Conservation (phyloP, 2,329 filamentous ascomycete genomes). For the Fusarium piperis region DNA sequence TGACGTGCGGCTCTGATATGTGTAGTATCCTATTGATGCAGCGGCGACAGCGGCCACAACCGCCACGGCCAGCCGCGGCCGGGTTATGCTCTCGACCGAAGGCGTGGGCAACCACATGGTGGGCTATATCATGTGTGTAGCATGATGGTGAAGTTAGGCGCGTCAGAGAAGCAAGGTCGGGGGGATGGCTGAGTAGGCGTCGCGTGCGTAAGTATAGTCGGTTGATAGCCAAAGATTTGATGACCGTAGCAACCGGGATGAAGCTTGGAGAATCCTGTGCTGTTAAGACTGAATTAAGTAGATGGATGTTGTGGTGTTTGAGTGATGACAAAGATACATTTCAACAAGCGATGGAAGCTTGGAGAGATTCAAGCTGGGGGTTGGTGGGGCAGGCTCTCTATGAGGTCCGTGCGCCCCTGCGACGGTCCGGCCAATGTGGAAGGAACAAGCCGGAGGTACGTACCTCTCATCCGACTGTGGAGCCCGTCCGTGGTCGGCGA, state of each 20-base stretch:
- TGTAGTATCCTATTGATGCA: constrained; percentile 66
- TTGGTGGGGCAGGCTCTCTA: constrained; percentile 20
- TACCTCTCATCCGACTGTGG: constrained; percentile 24
- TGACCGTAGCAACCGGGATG: background rate
- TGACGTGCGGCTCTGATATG: constrained; percentile 56
- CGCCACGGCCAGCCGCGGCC: constrained; percentile 65
- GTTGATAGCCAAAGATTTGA: background rate
- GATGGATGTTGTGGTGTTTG: constrained; percentile 26
- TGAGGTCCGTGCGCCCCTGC: constrained; percentile 1
- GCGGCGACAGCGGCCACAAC: constrained; percentile 65
- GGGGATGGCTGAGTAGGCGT: background rate
- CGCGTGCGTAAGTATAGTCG: background rate
- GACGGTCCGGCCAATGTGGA: background rate
- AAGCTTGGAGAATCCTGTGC: background rate
- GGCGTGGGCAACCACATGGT: constrained; percentile 60
- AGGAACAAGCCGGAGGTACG: constrained; percentile 13
- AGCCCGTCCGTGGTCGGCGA: constrained; percentile 9
- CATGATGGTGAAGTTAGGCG: constrained; percentile 43
- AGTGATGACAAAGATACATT: constrained; percentile 34
- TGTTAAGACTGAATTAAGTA: background rate
- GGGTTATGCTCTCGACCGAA: constrained; percentile 64
- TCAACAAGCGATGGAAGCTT: constrained; percentile 9
- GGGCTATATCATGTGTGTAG: constrained; percentile 44
- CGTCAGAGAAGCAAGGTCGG: constrained; percentile 9
- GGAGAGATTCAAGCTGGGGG: constrained; percentile 9